phyloP scores from a whole-genome alignment of 345 rosid species.

The Geranium brycei region DNA sequence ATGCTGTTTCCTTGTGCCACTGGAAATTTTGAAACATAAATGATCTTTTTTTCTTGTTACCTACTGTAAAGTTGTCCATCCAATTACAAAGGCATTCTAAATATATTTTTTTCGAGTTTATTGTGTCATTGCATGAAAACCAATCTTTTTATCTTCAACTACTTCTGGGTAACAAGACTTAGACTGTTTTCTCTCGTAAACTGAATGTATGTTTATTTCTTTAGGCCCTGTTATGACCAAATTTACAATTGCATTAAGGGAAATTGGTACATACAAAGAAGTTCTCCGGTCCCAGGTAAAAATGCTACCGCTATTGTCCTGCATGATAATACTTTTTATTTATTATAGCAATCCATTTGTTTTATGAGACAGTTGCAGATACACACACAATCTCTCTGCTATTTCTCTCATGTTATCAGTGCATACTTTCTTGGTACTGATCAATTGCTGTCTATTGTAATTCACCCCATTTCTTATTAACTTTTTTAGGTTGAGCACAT shows the following conservation, averaged over 20 bases:
- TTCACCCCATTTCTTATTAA: conserved; percentile 3
- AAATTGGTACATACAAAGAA: conserved; percentile 96
- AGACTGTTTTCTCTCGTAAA: not conserved
- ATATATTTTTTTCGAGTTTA: not conserved
- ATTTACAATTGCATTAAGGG: conserved; percentile 96
- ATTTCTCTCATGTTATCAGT: not conserved
- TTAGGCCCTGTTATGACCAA: conserved; percentile 98
- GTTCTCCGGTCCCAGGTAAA: conserved; percentile 92
- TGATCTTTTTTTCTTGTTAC: not conserved
- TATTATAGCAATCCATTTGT: not conserved
- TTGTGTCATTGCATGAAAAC: too few species aligned
- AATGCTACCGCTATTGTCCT: conserved; percentile 2
- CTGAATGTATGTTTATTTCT: conserved; percentile 13
- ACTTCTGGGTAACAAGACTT: not conserved
- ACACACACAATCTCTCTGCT: not conserved
- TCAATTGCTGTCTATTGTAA: not conserved
- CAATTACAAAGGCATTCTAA: not conserved
- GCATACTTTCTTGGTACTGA: not conserved
- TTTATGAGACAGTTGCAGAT: too few species aligned
- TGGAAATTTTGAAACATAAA: not conserved
- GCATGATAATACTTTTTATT: not conserved
- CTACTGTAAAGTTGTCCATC: not conserved
- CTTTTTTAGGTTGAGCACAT: conserved; percentile 76
- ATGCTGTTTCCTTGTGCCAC: not conserved
- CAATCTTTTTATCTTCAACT: too few species aligned